phyloP scores from a whole-genome alignment of 2,329 filamentous ascomycete species.

The Daldinia eschscholtzii region DNA sequence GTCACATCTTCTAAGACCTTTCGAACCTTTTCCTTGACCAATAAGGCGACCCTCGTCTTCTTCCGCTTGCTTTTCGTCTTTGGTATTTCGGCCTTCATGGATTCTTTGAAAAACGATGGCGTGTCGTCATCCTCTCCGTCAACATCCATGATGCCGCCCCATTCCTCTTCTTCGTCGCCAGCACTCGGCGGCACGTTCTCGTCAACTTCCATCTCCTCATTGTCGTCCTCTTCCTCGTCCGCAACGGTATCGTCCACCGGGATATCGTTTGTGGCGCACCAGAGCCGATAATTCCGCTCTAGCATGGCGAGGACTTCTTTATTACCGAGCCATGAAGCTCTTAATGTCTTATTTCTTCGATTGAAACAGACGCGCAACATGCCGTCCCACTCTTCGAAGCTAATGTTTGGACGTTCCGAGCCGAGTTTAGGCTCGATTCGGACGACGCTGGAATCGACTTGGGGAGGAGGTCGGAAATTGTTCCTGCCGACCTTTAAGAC shows the following conservation, averaged over 20 bases:
- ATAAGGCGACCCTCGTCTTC: conserved; percentile 82
- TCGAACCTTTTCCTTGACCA: conserved; percentile 88
- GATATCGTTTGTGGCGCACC: conserved; percentile 88
- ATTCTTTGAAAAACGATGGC: conserved; percentile 84
- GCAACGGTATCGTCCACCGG: conserved; percentile 76
- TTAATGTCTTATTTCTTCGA: conserved; percentile 90
- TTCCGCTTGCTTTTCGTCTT: conserved; percentile 78
- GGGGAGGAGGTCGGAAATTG: conserved; percentile 94
- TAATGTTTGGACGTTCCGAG: conserved; percentile 81
- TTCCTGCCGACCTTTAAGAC: conserved; percentile 96
- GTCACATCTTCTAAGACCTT: conserved; percentile 87
- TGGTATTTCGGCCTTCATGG: conserved; percentile 54
- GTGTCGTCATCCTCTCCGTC: conserved; percentile 73
- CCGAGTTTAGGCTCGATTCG: conserved; percentile 89
- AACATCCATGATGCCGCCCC: conserved; percentile 65
- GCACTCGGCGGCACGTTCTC: conserved; percentile 58
- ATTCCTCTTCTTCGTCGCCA: conserved; percentile 61
- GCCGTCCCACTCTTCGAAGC: conserved; percentile 93
- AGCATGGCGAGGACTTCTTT: conserved; percentile 85
- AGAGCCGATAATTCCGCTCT: conserved; percentile 89
- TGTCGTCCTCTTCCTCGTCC: conserved; percentile 58
- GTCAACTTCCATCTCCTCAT: conserved; percentile 55
- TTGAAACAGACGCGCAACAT: conserved; percentile 81
- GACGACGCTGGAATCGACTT: conserved; percentile 90
- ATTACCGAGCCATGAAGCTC: conserved; percentile 83